Evolutionary conservation across 257 asterid genomes (phyloP), one percentile per base, ranked within the genome.

Genomic region (Petrea volubilis): DNA sequence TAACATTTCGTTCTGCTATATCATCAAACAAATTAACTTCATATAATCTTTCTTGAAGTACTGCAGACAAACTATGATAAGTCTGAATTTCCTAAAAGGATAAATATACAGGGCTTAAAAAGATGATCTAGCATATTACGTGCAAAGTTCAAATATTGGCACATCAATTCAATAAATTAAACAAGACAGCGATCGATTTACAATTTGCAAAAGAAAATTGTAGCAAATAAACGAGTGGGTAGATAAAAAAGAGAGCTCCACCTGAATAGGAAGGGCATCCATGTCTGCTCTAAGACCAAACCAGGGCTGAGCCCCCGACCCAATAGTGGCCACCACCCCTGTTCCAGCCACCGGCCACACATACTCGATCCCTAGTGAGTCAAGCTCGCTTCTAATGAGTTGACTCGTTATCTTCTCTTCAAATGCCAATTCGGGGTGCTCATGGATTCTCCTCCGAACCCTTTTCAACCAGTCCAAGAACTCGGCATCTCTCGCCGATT

Each of bases 261-360:
- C 97, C 96, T 91, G 96, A 70, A 91, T 81, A 38, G 98, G 97
- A 2, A 93, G 91, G 56, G 94, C 98, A 75, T 93, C 97, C 98
- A 93, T 93, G 81, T 93, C 97, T 2, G 98, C 98, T 83, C 97
- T 76, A 25, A 93, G 92, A 28, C 76, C 89, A 67, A 93, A 82
- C 81, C 88, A 83, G 0, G 96, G 98, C 3, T 77, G 81, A 62
- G 34, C 75, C 0, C 94, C 97, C 18, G 97, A 87, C 20, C 98
- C 96, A 57, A 93, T 76, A 4, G 85, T 79, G 46, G 96, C 98
- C 64, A 93, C 87, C 38, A 93, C 61, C 12, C 98, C 98, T 29
- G 97, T 91, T 29, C 78, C 47, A 1, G 98, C 98, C 7, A 89
- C 73, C 7, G 96, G 96, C 92, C 96, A 93, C 3, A 75, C 56